phyloP scores from a whole-genome alignment of 2,329 filamentous ascomycete species.

The Pyrenophora seminiperda region DNA sequence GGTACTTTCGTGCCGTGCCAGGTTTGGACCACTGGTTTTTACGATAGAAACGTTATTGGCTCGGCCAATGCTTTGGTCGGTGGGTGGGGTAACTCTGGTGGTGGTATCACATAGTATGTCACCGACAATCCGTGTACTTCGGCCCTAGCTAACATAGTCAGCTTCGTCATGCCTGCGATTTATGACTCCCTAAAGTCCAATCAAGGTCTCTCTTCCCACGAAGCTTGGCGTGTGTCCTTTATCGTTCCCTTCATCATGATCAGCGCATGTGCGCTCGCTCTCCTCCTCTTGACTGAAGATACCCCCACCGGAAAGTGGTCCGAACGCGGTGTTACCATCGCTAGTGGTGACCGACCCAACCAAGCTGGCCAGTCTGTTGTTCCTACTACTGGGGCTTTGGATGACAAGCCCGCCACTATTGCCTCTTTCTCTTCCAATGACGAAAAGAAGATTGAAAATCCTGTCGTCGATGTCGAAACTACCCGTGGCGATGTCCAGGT shows the following conservation, averaged over 20 bases:
- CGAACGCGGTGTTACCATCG: constrained; percentile 66
- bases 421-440: constrained; percentile 49
- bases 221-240: constrained; percentile 84
- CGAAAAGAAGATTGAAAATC: constrained; percentile 39
- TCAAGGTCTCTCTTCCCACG: constrained; percentile 65
- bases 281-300: constrained; percentile 77
- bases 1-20: constrained; percentile 84
- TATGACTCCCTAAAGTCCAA: constrained; percentile 73
- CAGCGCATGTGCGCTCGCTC: constrained; percentile 65
- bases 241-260: constrained; percentile 82
- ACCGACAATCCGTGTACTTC: background rate
- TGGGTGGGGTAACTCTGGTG: constrained; percentile 85
- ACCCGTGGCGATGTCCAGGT: constrained; percentile 58
- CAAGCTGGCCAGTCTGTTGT: constrained; percentile 57
- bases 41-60: constrained; percentile 89
- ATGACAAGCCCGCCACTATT: constrained; percentile 46
- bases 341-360: constrained; percentile 58
- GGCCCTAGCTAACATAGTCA: constrained; percentile 22
- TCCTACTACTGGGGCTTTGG: constrained; percentile 56
- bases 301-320: constrained; percentile 83
- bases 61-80: constrained; percentile 85
- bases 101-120: constrained; percentile 77
- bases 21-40: constrained; percentile 92
- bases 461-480: constrained; percentile 51
- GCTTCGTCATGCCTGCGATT: constrained; percentile 87